Evolutionary conservation across 441 rosid species (phyloP).

Genomic region (Melastoma candidum): DNA sequence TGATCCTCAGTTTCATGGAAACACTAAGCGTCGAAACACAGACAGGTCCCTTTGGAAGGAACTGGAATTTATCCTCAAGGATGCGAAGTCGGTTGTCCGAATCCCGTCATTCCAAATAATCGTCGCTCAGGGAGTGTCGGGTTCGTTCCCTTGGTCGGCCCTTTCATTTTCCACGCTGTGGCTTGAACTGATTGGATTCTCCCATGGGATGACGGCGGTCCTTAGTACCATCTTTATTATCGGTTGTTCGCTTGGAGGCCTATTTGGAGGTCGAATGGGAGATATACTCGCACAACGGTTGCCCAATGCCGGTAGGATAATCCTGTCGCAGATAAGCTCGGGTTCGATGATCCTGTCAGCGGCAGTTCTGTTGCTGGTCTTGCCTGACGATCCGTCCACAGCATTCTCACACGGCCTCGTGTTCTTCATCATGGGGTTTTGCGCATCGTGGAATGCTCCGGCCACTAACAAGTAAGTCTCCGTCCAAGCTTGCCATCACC

Average conservation of each 20-base stretch:
- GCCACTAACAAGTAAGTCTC: too few species aligned
- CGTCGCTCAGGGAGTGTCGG: conserved; percentile 76
- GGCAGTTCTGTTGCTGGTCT: conserved; percentile 55
- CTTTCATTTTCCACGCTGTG: conserved; percentile 78
- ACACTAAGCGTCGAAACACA: background rate
- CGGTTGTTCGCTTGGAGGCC: conserved; percentile 61
- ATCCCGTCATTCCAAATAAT: conserved; percentile 70
- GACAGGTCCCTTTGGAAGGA: too few species aligned
- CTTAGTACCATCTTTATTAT: conserved; percentile 48
- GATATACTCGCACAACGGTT: conserved; percentile 45
- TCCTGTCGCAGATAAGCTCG: conserved; percentile 76
- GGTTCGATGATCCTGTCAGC: conserved; percentile 72
- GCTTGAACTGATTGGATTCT: conserved; percentile 76
- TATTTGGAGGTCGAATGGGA: conserved; percentile 85
- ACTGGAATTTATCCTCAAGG: too few species aligned
- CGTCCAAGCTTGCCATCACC: too few species aligned
- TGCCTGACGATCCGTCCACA: conserved; percentile 67
- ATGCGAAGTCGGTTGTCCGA: conserved; percentile 27
- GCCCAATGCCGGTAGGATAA: conserved; percentile 72
- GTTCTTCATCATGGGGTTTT: conserved; percentile 13
- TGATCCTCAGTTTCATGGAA: conserved; percentile 53
- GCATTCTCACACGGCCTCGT: conserved; percentile 37
- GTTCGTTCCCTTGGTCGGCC: conserved; percentile 86
- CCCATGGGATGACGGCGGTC: conserved; percentile 57
- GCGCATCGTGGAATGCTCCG: too few species aligned